Percentiles rank a stretch among this genome's conserved stretches.
phyloP scores from a whole-genome alignment of 805 yeast species.

The Schizosaccharomyces octosporus region DNA sequence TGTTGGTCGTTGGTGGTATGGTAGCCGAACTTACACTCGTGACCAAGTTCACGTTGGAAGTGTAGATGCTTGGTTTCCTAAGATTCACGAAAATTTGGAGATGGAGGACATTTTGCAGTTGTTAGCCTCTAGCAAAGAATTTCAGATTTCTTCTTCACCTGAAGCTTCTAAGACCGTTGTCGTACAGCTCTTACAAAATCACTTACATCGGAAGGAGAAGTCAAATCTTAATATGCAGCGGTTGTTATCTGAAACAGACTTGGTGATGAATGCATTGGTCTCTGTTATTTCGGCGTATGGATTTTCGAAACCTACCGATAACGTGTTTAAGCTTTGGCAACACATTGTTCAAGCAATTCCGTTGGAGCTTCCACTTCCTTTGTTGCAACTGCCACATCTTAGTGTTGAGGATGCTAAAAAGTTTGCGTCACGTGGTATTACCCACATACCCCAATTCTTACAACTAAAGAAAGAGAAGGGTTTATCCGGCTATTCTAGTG shows the following conservation, averaged over 20 bases:
- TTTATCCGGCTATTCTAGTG: slow-evolving; percentile 8
- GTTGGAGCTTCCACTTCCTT: neutral
- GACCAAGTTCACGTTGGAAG: slow-evolving; percentile 63
- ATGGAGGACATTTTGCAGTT: slow-evolving; percentile 31
- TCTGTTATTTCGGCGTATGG: neutral
- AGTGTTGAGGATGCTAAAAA: slow-evolving; percentile 17
- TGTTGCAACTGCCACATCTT: slow-evolving; percentile 58
- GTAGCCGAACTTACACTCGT: slow-evolving; percentile 54
- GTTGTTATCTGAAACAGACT: neutral
- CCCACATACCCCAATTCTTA: slow-evolving; percentile 2
- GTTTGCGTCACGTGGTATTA: neutral
- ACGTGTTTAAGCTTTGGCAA: slow-evolving; percentile 5
- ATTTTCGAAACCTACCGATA: slow-evolving; percentile 19
- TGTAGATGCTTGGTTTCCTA: slow-evolving; percentile 53
- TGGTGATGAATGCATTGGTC: neutral
- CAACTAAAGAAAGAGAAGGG: slow-evolving; percentile 11
- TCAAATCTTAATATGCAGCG: neutral
- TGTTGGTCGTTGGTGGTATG: slow-evolving; percentile 80
- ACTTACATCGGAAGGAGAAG: neutral
- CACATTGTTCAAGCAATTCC: slow-evolving; percentile 7
- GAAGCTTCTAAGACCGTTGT: slow-evolving; percentile 26
- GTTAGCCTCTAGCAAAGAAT: slow-evolving; percentile 46
- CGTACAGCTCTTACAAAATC: slow-evolving; percentile 3
- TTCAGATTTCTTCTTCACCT: slow-evolving; percentile 21
- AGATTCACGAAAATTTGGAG: slow-evolving; percentile 32